phyloP scores from a whole-genome alignment of 257 asterid species.

The Salvia hispanica region DNA sequence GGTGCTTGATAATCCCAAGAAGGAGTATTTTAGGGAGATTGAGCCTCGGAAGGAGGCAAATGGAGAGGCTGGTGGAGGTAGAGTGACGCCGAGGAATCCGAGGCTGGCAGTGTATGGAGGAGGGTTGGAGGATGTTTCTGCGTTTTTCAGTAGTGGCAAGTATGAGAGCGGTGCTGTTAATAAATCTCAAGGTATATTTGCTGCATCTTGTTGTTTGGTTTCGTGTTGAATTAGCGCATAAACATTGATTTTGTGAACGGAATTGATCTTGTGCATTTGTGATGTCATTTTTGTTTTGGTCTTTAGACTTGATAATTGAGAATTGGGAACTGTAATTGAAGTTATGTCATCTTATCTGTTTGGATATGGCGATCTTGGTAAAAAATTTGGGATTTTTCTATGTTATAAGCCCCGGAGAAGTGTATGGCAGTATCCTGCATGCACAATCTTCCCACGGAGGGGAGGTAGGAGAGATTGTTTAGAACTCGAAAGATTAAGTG shows the following conservation, averaged over 20 bases:
- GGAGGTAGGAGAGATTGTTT: background rate
- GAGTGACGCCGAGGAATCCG: slow-evolving; percentile 87
- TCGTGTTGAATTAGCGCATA: background rate
- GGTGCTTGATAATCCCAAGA: slow-evolving; percentile 66
- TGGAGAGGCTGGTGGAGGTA: slow-evolving; percentile 40
- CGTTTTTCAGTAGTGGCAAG: slow-evolving; percentile 58
- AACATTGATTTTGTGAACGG: slow-evolving; percentile 1
- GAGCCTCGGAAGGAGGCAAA: slow-evolving; percentile 26
- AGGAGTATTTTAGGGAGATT: slow-evolving; percentile 28
- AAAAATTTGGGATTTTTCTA: background rate
- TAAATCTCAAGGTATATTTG: slow-evolving; percentile 55
- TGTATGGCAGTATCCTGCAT: background rate
- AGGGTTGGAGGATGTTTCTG: slow-evolving; percentile 80
- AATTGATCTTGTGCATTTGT: slow-evolving; percentile 6
- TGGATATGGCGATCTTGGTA: background rate
- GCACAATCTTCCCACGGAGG: background rate
- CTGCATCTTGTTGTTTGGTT: background rate
- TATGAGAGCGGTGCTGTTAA: slow-evolving; percentile 52
- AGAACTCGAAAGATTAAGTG: background rate
- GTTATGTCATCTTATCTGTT: background rate
- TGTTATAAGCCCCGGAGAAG: background rate
- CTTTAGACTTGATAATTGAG: slow-evolving; percentile 4
- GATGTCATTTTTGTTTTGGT: slow-evolving; percentile 4
- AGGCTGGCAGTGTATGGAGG: slow-evolving; percentile 82
- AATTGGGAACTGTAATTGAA: background rate